Evolutionary conservation across 73 alveolate genomes (phyloP), one percentile per base, ranked within the genome.

Genomic region (Tetrahymena thermophila): DNA sequence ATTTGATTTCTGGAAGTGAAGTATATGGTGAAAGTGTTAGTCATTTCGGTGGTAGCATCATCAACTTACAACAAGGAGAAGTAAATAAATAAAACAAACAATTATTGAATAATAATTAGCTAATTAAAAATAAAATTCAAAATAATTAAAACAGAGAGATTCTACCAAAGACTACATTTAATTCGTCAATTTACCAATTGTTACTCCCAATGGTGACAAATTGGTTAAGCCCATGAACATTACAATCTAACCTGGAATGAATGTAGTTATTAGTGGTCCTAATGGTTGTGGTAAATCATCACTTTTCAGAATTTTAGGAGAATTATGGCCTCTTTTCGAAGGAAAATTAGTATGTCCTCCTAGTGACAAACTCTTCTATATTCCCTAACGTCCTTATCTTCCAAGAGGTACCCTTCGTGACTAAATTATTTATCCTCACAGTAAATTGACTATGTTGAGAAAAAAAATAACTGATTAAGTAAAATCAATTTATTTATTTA

Each of bases 271-370:
- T 71, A 95, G 98, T 13, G 99, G 99, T 38, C 99, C 99, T 25
- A 98, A 98, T 94, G 99, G 99, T 84, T 98, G 99, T 96, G 99
- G 99, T 25, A 98, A 98, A 96, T 94, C 98, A 35, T 98, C 99
- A 31, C 96, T 98, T n/a, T 98, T 98, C 98, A 96, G 99, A 96
- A 98, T 98, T 93, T 95, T 98, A 94, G 99, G 99, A 16, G 99
- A 97, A 84, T 96, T 98, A 43, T 98, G 99, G 99, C 99, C 99
- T 34, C 94, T 98, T 31, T 97, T 98, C 93, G 98, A 98, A 58
- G 99, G 99, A 13, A 96, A 94, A 71, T 95, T 98, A 34, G 40
- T 95, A 96, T 97, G 98, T 94, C 99, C 99, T n/a, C 93, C 94
- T 43, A 95, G 94, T 34, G 99, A 96, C 23, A 89, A 96, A 93